Evolutionary conservation across 495 filamentous ascomycete genomes (phyloP).

Genomic region (Margaritispora aquatica): DNA sequence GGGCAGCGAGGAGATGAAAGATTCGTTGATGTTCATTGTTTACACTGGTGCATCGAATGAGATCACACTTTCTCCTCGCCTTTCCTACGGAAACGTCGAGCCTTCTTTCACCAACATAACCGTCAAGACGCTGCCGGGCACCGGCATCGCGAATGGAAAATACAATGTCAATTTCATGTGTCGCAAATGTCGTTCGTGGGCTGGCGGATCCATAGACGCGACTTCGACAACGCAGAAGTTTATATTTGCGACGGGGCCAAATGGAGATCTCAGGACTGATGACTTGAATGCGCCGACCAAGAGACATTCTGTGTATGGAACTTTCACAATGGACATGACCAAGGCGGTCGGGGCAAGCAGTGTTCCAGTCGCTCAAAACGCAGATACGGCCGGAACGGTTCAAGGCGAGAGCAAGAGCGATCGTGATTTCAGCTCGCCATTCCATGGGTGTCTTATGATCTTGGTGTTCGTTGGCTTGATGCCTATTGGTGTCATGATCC

Average conservation of each 20-base stretch:
- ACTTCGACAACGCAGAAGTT: slow-evolving; percentile 35
- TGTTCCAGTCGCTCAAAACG: slow-evolving; percentile 22
- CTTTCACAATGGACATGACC: slow-evolving; percentile 47
- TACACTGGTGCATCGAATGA: slow-evolving; percentile 41
- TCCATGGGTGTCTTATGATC: slow-evolving; percentile 49
- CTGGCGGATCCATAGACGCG: slow-evolving; percentile 32
- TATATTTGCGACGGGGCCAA: slow-evolving; percentile 52
- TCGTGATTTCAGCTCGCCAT: slow-evolving; percentile 27
- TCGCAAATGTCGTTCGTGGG: slow-evolving; percentile 40
- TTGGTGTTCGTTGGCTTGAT: slow-evolving; percentile 45
- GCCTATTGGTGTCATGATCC: slow-evolving; percentile 46
- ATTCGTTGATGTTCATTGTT: slow-evolving; percentile 43
- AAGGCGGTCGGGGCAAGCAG: slow-evolving; percentile 37
- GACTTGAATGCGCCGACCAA: slow-evolving; percentile 35
- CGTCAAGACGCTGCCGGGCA: slow-evolving; percentile 35
- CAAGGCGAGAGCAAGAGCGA: slow-evolving; percentile 21
- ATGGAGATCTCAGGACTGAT: slow-evolving; percentile 32
- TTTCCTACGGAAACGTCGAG: slow-evolving; percentile 38
- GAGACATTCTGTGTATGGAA: slow-evolving; percentile 48
- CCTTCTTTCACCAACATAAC: slow-evolving; percentile 36
- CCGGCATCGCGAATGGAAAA: slow-evolving; percentile 33
- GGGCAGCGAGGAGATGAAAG: slow-evolving; percentile 42
- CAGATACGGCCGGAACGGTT: slow-evolving; percentile 14
- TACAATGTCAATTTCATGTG: slow-evolving; percentile 44
- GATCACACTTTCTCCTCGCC: slow-evolving; percentile 43